Evolutionary conservation across 2,329 filamentous ascomycete species (phyloP), one percentile per base, ranked within the genome.

Genomic region (Hypoxylon sp.): DNA sequence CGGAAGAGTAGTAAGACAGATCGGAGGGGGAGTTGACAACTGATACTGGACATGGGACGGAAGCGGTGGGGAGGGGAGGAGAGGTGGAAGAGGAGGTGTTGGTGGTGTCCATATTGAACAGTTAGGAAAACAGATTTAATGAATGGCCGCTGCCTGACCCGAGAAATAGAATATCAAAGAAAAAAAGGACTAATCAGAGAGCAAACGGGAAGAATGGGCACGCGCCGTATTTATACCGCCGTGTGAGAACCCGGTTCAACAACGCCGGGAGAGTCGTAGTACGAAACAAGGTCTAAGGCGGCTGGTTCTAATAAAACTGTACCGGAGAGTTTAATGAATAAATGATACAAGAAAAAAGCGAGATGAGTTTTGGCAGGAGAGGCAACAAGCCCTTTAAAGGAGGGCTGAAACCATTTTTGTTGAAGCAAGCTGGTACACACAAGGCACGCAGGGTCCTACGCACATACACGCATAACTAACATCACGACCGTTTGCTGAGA

Each of bases 401-500:
- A 64, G 17, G 29, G 37, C 29, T 64, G 47, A 59, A 17, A 46
- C 65, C 17, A 50, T 52, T 53, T 48, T 48, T 44, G 33, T 60
- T 56, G 14, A 3, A 64, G 65, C 71, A 73, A 68, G 55, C 63
- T 52, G 37, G 56, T 13, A 58, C 33, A 55, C 42, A 37, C 48
- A 53, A 48, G 24, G 11, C 37, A 62, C 26, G 22, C 33, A 55
- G 31, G 26, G 19, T 37, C 37, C 33, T 35, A 58, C 35, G 4
- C 44, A 55, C 47, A 44, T 44, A 33, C 47, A 55, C 63, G 24
- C 44, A 62, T 63, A 68, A 63, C 57, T 72, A 65, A 68, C 68
- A 77, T 77, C 75, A 72, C 59, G 54, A 65, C 71, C 76, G 76
- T 78, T 79, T 79, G 76, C 75, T 76, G 67, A 72, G 66, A 71